A percentile compares a stretch with the other conserved stretches of the same genome.
Evolutionary conservation across 257 asterid species (phyloP).

Genomic region (Agastache rugosa): DNA sequence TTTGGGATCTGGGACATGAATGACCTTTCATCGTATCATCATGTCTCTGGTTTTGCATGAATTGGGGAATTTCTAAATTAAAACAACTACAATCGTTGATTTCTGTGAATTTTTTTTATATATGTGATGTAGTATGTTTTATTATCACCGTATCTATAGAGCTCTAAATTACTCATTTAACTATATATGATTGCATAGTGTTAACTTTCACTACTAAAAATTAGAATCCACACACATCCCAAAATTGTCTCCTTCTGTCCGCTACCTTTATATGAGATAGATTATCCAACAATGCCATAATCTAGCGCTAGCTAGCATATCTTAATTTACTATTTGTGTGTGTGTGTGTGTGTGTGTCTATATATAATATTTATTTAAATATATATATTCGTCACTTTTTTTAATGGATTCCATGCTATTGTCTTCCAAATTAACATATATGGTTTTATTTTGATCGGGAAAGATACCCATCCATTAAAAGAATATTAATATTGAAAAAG

Average conservation of each 20-base stretch:
- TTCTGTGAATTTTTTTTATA: neutral
- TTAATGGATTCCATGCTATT: slow-evolving; percentile 18
- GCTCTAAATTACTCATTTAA: neutral
- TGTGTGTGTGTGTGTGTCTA: neutral
- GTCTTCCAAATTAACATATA: slow-evolving; percentile 1
- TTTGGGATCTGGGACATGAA: slow-evolving; percentile 50
- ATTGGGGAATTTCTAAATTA: slow-evolving; percentile 8
- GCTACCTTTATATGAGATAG: neutral
- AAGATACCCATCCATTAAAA: slow-evolving; percentile 10
- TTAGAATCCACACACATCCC: neutral
- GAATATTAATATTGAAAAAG: neutral
- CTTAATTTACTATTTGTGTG: slow-evolving; percentile 11
- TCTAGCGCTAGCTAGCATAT: slow-evolving; percentile 19
- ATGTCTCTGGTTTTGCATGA: slow-evolving; percentile 35
- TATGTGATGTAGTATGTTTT: no score
- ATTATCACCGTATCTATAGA: neutral
- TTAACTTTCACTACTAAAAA: neutral
- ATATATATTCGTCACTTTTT: slow-evolving; percentile 26
- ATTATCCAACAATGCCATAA: slow-evolving; percentile 10
- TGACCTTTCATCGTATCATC: slow-evolving; percentile 38
- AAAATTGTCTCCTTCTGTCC: slow-evolving; percentile 3
- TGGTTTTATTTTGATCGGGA: neutral
- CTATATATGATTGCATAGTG: neutral
- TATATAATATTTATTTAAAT: neutral
- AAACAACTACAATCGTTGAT: neutral